Conservation (phyloP, 768 basidiomycete genomes). For the Trametes cingulata region DNA sequence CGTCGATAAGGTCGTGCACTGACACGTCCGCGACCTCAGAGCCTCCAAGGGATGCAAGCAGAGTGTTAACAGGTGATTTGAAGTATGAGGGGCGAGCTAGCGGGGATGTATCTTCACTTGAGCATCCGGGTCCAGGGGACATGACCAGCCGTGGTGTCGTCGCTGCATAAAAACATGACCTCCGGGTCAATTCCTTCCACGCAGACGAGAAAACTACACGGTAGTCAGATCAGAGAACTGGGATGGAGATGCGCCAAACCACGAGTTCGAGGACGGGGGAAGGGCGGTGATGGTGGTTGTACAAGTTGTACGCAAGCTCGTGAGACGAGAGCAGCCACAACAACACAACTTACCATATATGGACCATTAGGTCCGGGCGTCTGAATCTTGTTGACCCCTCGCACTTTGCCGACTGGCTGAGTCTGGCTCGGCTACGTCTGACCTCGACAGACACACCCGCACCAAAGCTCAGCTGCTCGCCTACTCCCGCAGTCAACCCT, state of each 20-base stretch:
- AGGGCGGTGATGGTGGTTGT: slow-evolving; percentile 2
- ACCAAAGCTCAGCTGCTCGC: too few species aligned
- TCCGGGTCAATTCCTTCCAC: background rate
- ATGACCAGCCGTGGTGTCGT: slow-evolving; percentile 3
- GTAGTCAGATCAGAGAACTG: too few species aligned
- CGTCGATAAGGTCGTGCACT: slow-evolving; percentile 59
- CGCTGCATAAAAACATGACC: slow-evolving; percentile 10
- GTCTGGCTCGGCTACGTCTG: too few species aligned
- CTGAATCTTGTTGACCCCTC: too few species aligned
- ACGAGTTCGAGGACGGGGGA: background rate
- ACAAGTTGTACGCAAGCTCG: background rate
- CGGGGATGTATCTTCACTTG: background rate
- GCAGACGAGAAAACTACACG: background rate
- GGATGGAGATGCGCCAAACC: too few species aligned
- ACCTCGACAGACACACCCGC: too few species aligned
- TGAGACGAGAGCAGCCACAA: background rate
- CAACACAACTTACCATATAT: slow-evolving; percentile 8
- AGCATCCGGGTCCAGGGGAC: background rate
- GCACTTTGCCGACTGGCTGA: too few species aligned
- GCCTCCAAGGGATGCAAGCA: slow-evolving; percentile 47
- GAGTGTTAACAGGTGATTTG: slow-evolving; percentile 46
- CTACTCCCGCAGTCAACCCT: too few species aligned
- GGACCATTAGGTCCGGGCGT: background rate
- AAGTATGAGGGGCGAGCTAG: slow-evolving; percentile 23
- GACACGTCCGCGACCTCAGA: slow-evolving; percentile 39